phyloP scores from a whole-genome alignment of 192 early-diverging fungal species.

The Podila epicladia region DNA sequence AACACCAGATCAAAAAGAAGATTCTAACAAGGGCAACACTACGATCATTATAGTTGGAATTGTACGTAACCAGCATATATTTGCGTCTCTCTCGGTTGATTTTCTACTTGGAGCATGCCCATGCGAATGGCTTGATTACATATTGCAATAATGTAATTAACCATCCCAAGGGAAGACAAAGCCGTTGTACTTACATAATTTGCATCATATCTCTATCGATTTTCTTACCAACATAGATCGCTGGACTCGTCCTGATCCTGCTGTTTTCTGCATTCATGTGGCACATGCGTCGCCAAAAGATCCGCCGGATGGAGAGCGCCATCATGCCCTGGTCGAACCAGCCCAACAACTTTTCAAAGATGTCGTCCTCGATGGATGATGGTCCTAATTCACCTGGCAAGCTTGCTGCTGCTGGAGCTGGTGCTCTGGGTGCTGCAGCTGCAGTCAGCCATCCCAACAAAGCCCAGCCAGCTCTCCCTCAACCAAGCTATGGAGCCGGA shows the following conservation, averaged over 20 bases:
- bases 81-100: too few relatives aligned
- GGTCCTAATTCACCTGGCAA: constrained; percentile 3
- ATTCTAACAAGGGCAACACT: not conserved
- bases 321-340: constrained; percentile 42
- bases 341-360: constrained; percentile 23
- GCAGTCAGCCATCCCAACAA: constrained; percentile 6
- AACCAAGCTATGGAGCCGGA: not conserved
- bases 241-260: constrained; percentile 10
- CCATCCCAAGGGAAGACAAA: too few relatives aligned
- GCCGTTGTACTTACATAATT: not conserved
- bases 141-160: too few relatives aligned
- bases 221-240: constrained; percentile 2
- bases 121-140: too few relatives aligned
- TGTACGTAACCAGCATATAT: not conserved
- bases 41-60: not conserved
- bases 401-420: constrained; percentile 2
- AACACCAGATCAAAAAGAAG: not conserved
- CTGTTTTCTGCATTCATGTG: constrained; percentile 14
- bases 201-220: not conserved
- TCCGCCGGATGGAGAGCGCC: constrained; percentile 23
- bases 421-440: not conserved
- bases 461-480: constrained; percentile 13
- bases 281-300: constrained; percentile 17
- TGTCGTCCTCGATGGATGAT: constrained; percentile 30
- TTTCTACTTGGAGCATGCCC: too few relatives aligned